Evolutionary conservation across 2,329 filamentous ascomycete species (phyloP), one percentile per base, ranked within the genome.

Genomic region (Exophiala phaeomuriformis): DNA sequence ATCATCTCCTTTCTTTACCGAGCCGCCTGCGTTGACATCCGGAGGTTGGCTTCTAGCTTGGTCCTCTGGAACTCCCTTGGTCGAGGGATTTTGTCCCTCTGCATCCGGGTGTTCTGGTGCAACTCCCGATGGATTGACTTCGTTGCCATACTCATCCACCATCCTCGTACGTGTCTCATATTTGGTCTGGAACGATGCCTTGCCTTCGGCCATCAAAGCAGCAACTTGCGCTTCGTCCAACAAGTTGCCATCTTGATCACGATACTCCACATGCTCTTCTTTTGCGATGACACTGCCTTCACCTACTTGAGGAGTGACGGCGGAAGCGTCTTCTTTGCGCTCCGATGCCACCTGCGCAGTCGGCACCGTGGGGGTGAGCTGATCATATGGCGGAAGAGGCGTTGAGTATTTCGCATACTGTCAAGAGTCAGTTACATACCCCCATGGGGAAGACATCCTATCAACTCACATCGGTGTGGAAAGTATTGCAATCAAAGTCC

Each of bases 401-500:
- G 59, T 62, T 31, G 65, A 64, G 54, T 71, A 70, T 61, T 69
- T 61, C 41, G 67, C 66, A 56, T 68, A 69, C 66, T 70, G 43
- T 44, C 32, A 12, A 43, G n/a, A 30, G 52, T 61, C 48, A 58
- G 52, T 12, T 30, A 27, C 31, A 10, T 19, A 39, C 12, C 8
- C 19, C 9, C 9, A 1, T 32, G 10, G 5, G 8, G 27, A 28
- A 9, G 10, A 28, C 10, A n/a, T 12, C 40, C 64, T 19, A 19
- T 58, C 30, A 57, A 85, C 88, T 87, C 83, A 96, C 90, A 67
- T 83, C 83, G 61, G 84, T 84, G 64, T 85, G 77, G 76, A 98
- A 98, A 56, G 81, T 90, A 71, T 95, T 95, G 80, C 93, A 98
- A 71, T 98, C 93, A 80, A 91, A 98, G 69, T 98, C 93, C 93